Evolutionary conservation across 2,329 filamentous ascomycete genomes (phyloP).

Genomic region (Claviceps sp.): DNA sequence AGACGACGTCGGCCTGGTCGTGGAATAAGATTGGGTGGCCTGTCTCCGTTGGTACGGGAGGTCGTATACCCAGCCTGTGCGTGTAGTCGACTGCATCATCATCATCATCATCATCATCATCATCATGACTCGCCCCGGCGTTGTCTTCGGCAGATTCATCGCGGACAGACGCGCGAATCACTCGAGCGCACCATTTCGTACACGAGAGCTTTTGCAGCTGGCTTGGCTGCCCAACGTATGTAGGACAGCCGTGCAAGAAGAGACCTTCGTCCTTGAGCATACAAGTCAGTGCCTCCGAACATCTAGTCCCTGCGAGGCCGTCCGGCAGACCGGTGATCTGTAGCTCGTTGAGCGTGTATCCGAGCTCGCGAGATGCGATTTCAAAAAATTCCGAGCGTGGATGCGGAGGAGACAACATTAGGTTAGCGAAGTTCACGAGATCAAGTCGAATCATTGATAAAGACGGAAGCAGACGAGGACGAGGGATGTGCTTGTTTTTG

Average conservation of each 20-base stretch:
- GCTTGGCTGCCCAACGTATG: constrained; percentile 28
- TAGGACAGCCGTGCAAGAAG: constrained; percentile 30
- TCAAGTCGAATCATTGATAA: constrained; percentile 36
- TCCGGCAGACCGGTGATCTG: constrained; percentile 37
- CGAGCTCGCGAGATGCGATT: constrained; percentile 38
- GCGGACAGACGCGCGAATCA: constrained; percentile 31
- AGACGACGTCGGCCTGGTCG: constrained; percentile 32
- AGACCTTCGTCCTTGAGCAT: constrained; percentile 41
- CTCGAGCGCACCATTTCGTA: constrained; percentile 26
- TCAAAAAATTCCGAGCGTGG: constrained; percentile 36
- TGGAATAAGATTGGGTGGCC: constrained; percentile 29
- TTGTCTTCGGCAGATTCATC: constrained; percentile 6
- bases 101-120: too few species aligned
- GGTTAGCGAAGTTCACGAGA: constrained; percentile 39
- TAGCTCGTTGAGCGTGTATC: constrained; percentile 38
- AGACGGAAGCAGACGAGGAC: constrained; percentile 32
- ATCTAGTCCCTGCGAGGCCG: constrained; percentile 34
- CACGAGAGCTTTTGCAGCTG: constrained; percentile 27
- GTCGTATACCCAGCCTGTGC: constrained; percentile 20
- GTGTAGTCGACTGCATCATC: constrained; percentile 9
- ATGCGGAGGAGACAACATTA: constrained; percentile 24
- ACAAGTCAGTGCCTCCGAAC: constrained; percentile 33
- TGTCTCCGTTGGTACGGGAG: constrained; percentile 27
- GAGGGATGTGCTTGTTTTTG: constrained; percentile 19
- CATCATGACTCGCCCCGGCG: too few species aligned